A percentile compares a stretch with the other conserved stretches of the same genome.
Conservation (phyloP, 352 stramenopile species). For the Plasmopara viticola region DNA sequence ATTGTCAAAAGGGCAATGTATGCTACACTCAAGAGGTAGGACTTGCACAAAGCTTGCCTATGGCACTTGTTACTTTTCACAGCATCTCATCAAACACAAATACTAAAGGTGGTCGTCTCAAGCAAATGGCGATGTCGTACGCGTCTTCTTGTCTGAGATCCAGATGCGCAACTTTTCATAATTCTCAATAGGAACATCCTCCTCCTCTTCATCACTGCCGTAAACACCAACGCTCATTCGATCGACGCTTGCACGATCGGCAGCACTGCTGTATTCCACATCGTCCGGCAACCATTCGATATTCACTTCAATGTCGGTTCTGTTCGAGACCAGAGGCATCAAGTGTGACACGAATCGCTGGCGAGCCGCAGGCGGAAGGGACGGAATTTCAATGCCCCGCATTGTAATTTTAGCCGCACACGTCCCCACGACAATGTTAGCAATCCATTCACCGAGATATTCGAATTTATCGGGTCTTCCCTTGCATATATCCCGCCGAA, state of each 20-base stretch:
- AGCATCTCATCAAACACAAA: not conserved
- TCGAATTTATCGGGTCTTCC: constrained; percentile 74
- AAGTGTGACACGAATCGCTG: constrained; percentile 72
- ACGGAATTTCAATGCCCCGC: constrained; percentile 73
- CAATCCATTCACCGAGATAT: constrained; percentile 78
- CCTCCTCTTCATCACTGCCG: constrained; percentile 21
- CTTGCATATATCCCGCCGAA: constrained; percentile 77
- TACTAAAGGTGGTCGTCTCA: constrained; percentile 9
- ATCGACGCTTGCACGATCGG: constrained; percentile 27
- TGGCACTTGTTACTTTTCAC: not conserved
- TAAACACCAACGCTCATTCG: constrained; percentile 29
- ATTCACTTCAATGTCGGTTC: constrained; percentile 76
- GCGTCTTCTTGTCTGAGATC: constrained; percentile 83
- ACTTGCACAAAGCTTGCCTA: too few relatives aligned
- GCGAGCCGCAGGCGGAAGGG: constrained; percentile 39
- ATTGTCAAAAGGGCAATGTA: too few relatives aligned
- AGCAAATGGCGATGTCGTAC: constrained; percentile 68
- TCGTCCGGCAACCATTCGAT: constrained; percentile 80
- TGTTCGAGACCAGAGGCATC: constrained; percentile 76
- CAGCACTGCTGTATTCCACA: constrained; percentile 26
- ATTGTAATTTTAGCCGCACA: constrained; percentile 68
- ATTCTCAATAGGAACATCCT: constrained; percentile 22
- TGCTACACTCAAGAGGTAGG: too few relatives aligned
- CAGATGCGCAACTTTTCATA: constrained; percentile 82
- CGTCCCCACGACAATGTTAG: constrained; percentile 64